A percentile compares a stretch with the other conserved stretches of the same genome.
Evolutionary conservation across 2,329 filamentous ascomycete species (phyloP).

Genomic region (Blastomyces parvus): DNA sequence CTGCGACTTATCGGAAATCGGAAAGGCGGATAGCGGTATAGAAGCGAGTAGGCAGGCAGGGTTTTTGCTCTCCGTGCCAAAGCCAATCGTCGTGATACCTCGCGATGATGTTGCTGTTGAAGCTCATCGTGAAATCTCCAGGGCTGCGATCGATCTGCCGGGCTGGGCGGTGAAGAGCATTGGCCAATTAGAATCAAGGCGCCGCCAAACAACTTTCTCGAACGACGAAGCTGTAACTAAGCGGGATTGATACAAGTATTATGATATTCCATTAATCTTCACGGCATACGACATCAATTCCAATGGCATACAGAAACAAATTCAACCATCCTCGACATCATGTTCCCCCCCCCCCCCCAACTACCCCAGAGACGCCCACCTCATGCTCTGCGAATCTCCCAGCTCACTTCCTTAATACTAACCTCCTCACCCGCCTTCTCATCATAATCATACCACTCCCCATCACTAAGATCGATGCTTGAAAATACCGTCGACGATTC

Average conservation of each 20-base stretch:
- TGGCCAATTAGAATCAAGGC: constrained; percentile 1
- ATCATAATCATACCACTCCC: constrained; percentile 97
- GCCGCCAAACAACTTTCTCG: no score
- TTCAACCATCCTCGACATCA: not conserved
- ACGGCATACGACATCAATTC: not conserved
- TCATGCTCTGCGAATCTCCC: constrained; percentile 69
- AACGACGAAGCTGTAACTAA: no score
- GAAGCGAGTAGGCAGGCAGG: not conserved
- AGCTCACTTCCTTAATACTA: constrained; percentile 79
- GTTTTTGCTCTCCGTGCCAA: not conserved
- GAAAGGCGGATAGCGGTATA: not conserved
- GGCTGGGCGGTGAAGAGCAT: not conserved
- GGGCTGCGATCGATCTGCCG: constrained; percentile 1
- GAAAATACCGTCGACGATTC: constrained; percentile 77
- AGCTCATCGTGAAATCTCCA: not conserved
- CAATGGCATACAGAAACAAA: not conserved
- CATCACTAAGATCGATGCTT: constrained; percentile 71
- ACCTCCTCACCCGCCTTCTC: constrained; percentile 89
- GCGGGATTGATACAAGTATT: no score
- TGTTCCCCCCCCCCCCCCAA: no score
- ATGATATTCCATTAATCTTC: not conserved
- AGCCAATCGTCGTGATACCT: not conserved
- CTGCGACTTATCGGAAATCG: not conserved
- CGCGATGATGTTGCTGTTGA: not conserved
- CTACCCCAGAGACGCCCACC: no score